Conservation (phyloP, 2,329 filamentous ascomycete genomes). For the Fusarium nanum region DNA sequence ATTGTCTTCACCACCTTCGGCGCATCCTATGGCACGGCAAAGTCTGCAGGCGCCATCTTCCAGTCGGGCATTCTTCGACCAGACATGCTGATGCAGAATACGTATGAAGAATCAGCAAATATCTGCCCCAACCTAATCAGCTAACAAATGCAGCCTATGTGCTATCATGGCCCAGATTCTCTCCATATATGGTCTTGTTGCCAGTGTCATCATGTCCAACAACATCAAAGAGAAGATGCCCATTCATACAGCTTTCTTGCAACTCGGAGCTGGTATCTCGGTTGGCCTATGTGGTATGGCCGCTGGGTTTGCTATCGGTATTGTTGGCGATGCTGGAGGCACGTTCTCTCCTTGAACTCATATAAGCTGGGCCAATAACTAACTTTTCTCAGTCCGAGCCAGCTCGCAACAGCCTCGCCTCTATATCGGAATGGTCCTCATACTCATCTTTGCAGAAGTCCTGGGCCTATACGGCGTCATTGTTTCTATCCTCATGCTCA, state of each 20-base stretch:
- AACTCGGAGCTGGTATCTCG: slow-evolving; percentile 58
- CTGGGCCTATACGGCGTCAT: slow-evolving; percentile 60
- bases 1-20: slow-evolving; percentile 66
- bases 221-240: slow-evolving; percentile 56
- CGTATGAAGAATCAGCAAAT: slow-evolving; percentile 35
- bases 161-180: slow-evolving; percentile 62
- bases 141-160: slow-evolving; percentile 50
- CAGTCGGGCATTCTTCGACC: slow-evolving; percentile 58
- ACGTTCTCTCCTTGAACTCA: background rate
- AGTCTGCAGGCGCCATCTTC: slow-evolving; percentile 58
- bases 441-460: slow-evolving; percentile 61
- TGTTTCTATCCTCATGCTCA: slow-evolving; percentile 62
- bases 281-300: slow-evolving; percentile 60
- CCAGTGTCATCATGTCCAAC: slow-evolving; percentile 58
- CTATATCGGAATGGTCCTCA: slow-evolving; percentile 61
- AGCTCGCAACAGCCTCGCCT: slow-evolving; percentile 61
- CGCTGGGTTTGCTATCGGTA: slow-evolving; percentile 60
- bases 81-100: slow-evolving; percentile 59
- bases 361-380: background rate
- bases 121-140: background rate
- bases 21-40: slow-evolving; percentile 59
- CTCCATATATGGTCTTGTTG: slow-evolving; percentile 60
- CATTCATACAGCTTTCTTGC: slow-evolving; percentile 57
- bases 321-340: slow-evolving; percentile 60
- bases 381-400: slow-evolving; percentile 53